Base-by-base conservation (phyloP, 2,329 filamentous ascomycete genomes). In the Aureobasidium melanogenum region DNA sequence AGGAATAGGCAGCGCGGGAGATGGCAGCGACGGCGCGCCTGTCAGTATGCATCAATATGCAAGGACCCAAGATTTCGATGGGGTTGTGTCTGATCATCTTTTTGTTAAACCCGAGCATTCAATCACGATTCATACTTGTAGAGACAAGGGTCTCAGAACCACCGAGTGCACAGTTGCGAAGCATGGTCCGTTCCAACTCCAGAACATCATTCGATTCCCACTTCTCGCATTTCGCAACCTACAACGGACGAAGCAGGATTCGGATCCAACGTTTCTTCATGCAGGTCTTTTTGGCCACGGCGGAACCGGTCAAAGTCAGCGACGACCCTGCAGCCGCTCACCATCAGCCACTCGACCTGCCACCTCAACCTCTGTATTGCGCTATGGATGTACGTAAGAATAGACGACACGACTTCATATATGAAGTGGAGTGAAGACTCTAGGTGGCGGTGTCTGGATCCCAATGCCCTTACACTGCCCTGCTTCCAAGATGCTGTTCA, bases 21-120 rank as follows among this genome's bases (percentile, higher is more conserved):
- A 41, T 59, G 44, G 55, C 34, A 59, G 43, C 17, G 55, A 59
- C 55, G 55, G 55, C 55, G 55, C 44, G 43, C 44, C 44, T 48
- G 43, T 41, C 43, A 50, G n/a, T 19, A 57, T 57, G 28, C 54
- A 57, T 24, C 28, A 26, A 44, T 28, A 59, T 59, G 55, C 55
- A 59, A 59, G 55, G 55, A 34, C 43, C 55, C 55, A 48, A 9
- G 55, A 50, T 14, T 48, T 17, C 19, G 22, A 43, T n/a, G 30
- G 28, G 19, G 32, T 17, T 24, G 32, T 28, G 51, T 43, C 32
- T 30, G 17, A 57, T 36, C 54, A 36, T 15, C 30, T 26, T 26
- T 46, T 46, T 12, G 36, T 36, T 46, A n/a, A 34, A 26, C 19
- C 12, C 41, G 30, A 46, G 30, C 34, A 28, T 12, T 34, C 6